Conservation (phyloP, 305 asterid species). For the Fraxinus sp. region DNA sequence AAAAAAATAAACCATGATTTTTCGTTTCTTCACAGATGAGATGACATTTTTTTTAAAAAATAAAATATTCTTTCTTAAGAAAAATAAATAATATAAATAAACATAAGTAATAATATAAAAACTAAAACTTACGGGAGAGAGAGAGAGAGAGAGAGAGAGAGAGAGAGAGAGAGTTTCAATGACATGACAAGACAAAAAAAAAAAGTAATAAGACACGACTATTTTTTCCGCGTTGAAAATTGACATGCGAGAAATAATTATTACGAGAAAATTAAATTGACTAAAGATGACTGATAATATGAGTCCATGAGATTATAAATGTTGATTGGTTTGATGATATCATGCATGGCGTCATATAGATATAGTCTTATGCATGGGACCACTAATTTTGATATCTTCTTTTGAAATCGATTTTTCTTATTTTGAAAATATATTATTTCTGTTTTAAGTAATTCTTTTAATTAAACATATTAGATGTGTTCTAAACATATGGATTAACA, state of each 20-base stretch:
- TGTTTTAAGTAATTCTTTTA: background rate
- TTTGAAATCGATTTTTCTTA: background rate
- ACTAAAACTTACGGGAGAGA: too few relatives aligned
- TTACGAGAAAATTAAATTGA: background rate
- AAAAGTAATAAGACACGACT: background rate
- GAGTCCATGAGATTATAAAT: background rate
- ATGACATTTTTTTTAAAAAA: background rate
- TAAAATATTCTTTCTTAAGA: background rate
- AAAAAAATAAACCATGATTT: too few relatives aligned
- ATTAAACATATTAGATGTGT: too few relatives aligned
- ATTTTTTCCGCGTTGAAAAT: background rate
- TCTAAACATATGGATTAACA: too few relatives aligned
- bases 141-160: too few relatives aligned
- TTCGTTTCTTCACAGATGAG: background rate
- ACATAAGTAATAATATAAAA: too few relatives aligned
- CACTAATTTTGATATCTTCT: background rate
- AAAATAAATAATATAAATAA: too few relatives aligned
- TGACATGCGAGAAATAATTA: background rate
- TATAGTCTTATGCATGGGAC: background rate
- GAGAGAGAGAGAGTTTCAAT: too few relatives aligned
- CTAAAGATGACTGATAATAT: background rate
- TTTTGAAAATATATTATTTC: background rate
- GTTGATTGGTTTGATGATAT: conserved; percentile 19
- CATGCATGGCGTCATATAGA: conserved; percentile 30
- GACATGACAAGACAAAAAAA: background rate